Evolutionary conservation across 2,329 filamentous ascomycete species (phyloP), one percentile per base, ranked within the genome.

Genomic region (Blastomyces percursus): DNA sequence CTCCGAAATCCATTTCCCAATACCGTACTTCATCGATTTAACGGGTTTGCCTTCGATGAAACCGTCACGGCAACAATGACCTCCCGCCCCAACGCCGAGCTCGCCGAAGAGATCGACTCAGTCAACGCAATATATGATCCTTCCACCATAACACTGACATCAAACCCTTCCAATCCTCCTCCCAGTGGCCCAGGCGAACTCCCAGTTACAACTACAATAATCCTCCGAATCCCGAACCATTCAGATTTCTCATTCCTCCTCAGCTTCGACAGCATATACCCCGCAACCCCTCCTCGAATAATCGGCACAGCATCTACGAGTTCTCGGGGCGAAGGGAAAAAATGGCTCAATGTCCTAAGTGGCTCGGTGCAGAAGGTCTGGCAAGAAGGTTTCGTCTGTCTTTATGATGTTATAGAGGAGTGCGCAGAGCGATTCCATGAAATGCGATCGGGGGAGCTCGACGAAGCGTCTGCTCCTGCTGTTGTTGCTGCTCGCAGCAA

Each of bases 371-470:
- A 78, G 0, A 78, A 80, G n/a, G 82, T 89, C 4, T 96, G 87
- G 73, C 80, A 82, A 60, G 82, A 85, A 0, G 91, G 91, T 0
- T 82, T 85, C 60, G 91, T 96, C 27, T 96, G 92, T 70, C 78
- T 99, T 2, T 99, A 92, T 70, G 93, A 96, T 72, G 82, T 95
- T n/a, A 82, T 96, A 46, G 92, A 96, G 67, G 83, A 83, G 67
- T 77, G 77, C 0, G 74, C 74, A 40, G 79, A 79, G 64, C 71
- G 75, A 2, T 73, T 82, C 6, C 75, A 77, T 70, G 87, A 89
- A 70, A 77, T 88, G 66, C 80, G 77, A 62, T 78, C 73, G 3
- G 56, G 38, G 40, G 56, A 60, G 8, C 21, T 38, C 5, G 61
- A 56, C 11, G 61, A 44, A 52, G 35, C 32, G 9, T 19, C 55